Evolutionary conservation across 1,284 basidiomycete species (phyloP), one percentile per base, ranked within the genome.

Genomic region (Hemileia vastatrix): DNA sequence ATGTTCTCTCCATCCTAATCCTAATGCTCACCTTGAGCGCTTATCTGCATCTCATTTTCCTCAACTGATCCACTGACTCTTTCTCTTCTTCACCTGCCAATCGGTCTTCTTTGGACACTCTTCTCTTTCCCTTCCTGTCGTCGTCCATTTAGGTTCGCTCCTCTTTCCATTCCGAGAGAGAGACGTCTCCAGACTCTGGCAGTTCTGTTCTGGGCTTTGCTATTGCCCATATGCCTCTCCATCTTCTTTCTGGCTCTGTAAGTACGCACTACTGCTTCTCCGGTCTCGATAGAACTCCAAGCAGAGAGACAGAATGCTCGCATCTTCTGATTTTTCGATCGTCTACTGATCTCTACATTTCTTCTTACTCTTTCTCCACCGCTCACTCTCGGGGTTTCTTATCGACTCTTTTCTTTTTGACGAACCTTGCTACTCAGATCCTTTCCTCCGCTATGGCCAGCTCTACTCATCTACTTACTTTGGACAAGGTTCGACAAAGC

Each of bases 151-250:
- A 72, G 68, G 36, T 72, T 69, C 48, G 71, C 69, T 4, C 71
- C 71, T 2, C 66, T 75, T 24, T 67, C 62, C 19, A 66, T 90
- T 67, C 88, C 88, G 18, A 80, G 83, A 63, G 84, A 84, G 73
- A 81, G 91, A 65, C 81, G 91, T 68, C 76, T 93, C 60, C 90
- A 94, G 78, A 93, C 87, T 63, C 79, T 89, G 58, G 86, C 83
- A 23, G 93, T 98, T 45, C 86, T 93, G 8, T 71, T 86, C 56
- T 96, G 90, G 90, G 88, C 88, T 13, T 81, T 87, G 8, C 79
- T 86, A 71, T 84, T 96, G 55, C 83, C 88, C 1, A 80, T 88
- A 65, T 82, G 81, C 54, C 76, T 85, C 13, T 82, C 83, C 67
- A 52, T 84, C 49, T 96, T 90, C 78, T 80, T 94, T 56, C 75